Percentiles rank a stretch among this genome's conserved stretches.
phyloP scores from a whole-genome alignment of 2,329 filamentous ascomycete genomes.

The Neonectria faginata region DNA sequence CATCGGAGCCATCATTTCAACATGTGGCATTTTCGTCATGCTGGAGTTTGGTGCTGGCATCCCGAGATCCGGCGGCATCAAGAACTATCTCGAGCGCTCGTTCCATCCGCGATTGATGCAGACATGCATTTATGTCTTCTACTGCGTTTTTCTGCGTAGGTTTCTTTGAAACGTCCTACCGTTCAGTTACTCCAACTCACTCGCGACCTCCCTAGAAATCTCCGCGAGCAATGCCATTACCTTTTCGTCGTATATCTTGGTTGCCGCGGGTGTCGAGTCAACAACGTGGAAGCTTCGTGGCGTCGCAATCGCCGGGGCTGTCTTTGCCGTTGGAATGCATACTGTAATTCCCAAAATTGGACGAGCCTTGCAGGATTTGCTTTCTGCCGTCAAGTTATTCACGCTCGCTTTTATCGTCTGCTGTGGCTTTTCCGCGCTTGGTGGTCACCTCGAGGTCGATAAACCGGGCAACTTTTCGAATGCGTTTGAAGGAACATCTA shows the following conservation, averaged over 20 bases:
- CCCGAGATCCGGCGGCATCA: conserved; percentile 40
- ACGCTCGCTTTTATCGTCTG: conserved; percentile 30
- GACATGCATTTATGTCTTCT: conserved; percentile 42
- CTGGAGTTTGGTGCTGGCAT: conserved; percentile 42
- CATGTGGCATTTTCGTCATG: conserved; percentile 40
- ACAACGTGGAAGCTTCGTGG: conserved; percentile 28
- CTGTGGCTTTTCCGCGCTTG: conserved; percentile 29
- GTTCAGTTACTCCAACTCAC: not conserved
- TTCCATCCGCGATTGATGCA: conserved; percentile 38
- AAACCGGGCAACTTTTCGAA: conserved; percentile 28
- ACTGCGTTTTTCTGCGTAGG: conserved; percentile 37
- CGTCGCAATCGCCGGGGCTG: conserved; percentile 16
- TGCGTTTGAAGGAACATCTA: conserved; percentile 23
- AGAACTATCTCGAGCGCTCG: conserved; percentile 42
- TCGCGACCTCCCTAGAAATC: conserved; percentile 12
- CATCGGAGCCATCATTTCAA: conserved; percentile 38
- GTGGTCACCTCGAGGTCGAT: conserved; percentile 26
- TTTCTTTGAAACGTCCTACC: not conserved
- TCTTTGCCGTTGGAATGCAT: conserved; percentile 23
- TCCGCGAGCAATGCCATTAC: conserved; percentile 29
- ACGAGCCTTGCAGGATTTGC: conserved; percentile 19
- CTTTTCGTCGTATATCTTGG: conserved; percentile 24
- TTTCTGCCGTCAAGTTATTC: conserved; percentile 28
- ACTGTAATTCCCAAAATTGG: conserved; percentile 9
- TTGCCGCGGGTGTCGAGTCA: conserved; percentile 20